Evolutionary conservation across 768 basidiomycete genomes (phyloP).

Genomic region (Cystofilobasidium capitatum): DNA sequence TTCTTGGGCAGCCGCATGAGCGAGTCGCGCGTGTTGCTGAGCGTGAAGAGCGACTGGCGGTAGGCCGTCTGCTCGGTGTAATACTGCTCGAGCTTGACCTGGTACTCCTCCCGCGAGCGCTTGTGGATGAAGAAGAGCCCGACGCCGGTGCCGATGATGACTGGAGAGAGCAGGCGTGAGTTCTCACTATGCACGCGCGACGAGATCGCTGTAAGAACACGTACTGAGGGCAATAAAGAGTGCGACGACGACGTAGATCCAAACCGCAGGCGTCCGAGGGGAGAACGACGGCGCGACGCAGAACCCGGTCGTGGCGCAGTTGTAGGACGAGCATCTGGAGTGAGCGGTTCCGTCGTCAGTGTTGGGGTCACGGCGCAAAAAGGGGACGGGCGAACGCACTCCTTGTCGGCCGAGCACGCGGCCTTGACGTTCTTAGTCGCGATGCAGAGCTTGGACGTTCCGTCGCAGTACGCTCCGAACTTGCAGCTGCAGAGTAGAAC

Average conservation of each 20-base stretch:
- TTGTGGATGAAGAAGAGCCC: conserved; percentile 62
- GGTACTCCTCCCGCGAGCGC: conserved; percentile 61
- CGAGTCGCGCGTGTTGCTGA: conserved; percentile 20
- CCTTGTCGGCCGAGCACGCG: conserved; percentile 51
- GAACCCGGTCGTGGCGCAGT: conserved; percentile 54
- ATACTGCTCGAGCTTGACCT: conserved; percentile 75
- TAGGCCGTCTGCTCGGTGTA: conserved; percentile 55
- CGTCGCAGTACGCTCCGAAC: conserved; percentile 67
- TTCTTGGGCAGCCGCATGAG: conserved; percentile 22
- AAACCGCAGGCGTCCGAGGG: conserved; percentile 54
- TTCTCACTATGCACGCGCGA: not conserved
- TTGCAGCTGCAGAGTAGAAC: conserved; percentile 59
- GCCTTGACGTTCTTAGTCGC: conserved; percentile 51
- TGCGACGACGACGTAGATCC: conserved; percentile 64
- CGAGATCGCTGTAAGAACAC: conserved; percentile 30
- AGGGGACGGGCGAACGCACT: conserved; percentile 39
- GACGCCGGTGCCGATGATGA: conserved; percentile 62
- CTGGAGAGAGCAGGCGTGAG: conserved; percentile 40
- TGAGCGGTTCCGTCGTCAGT: not conserved
- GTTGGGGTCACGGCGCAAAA: not conserved
- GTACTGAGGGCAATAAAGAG: conserved; percentile 63
- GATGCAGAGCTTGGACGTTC: conserved; percentile 51
- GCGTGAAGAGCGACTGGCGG: conserved; percentile 23
- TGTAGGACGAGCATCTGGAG: conserved; percentile 61
- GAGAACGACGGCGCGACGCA: conserved; percentile 56